Base-by-base conservation (phyloP, 768 basidiomycete species). In the Hygrophorus russula region DNA sequence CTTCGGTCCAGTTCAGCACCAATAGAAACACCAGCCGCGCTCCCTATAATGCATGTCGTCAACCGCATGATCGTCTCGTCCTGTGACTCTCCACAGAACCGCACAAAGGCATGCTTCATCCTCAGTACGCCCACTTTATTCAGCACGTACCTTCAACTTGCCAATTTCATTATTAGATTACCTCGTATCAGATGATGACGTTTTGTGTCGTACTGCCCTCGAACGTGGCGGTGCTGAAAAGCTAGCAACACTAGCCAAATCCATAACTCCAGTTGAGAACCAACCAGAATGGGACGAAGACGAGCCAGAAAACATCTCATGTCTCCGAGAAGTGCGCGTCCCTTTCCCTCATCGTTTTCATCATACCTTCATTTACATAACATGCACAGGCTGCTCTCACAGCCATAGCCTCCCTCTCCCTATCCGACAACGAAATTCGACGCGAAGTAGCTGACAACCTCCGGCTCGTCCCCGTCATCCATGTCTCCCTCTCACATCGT, bases 341-440 rank as follows among this genome's bases (percentile, higher is more conserved):
- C 10, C 3, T 14, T 12, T 44, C 2, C 6, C 34, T 34, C 19
- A 8, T 28, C n/a, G 29, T 46, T 39, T n/a, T n/a, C n/a, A n/a
- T n/a, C n/a, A n/a, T 17, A 17, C 9, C 33, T 36, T n/a, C 14
- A 12, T 19, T 36, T 29, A 32, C 31, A 34, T 24, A 33, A 36
- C 41, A 44, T 45, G 38, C 31, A 36, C 46, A 89, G 83, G 87
- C 80, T 9, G 71, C 76, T 0, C 63, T 96, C n/a, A 80, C 80
- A 3, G 68, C 81, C 0, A 69, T 88, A 17, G 84, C 88, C 0
- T 65, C 84, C 1, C 71, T 94, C 13, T 64, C 81, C 1, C 70
- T 92, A 5, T 80, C 77, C 46, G 74, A 79, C 49, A 82, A 82
- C 49, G 75, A 84, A 31, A 76, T 86, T 36, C 78, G 90, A 1